Percentiles rank a stretch among this genome's conserved stretches.
These are phyloP conservation scores for Magnolia sinica DNA, from an alignment of 164 flowering plant genomes.

Conservation along the genomic window DNA sequence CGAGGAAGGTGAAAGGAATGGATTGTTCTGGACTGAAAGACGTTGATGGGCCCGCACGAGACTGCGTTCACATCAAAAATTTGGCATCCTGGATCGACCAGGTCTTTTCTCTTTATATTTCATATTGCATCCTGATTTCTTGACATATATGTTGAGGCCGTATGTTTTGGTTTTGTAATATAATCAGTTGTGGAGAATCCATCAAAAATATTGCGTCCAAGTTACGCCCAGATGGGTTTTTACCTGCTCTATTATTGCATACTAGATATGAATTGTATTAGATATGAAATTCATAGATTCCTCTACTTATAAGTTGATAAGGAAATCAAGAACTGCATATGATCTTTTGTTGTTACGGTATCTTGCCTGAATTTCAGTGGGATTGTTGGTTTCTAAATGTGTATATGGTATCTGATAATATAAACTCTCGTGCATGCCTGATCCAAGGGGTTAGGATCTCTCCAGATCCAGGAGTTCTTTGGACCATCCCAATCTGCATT, in stretches of 20 bases:
- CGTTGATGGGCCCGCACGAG: too few species aligned
- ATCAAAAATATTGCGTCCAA: slow-evolving; percentile 9
- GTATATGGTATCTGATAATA: neutral
- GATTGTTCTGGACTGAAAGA: neutral
- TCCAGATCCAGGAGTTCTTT: too few species aligned
- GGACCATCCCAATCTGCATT: too few species aligned
- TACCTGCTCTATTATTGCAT: slow-evolving; percentile 3
- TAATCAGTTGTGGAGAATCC: slow-evolving; percentile 21
- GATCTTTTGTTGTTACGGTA: neutral
- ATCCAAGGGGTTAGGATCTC: too few species aligned
- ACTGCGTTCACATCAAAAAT: neutral
- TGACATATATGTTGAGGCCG: slow-evolving; percentile 6
- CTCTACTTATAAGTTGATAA: slow-evolving; percentile 10
- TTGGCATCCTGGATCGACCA: slow-evolving; percentile 5
- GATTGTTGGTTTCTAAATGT: neutral
- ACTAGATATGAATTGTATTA: slow-evolving; percentile 15
- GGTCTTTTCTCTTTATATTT: slow-evolving; percentile 9
- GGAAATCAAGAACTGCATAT: slow-evolving; percentile 16
- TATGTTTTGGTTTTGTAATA: slow-evolving; percentile 20
- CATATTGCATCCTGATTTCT: slow-evolving; percentile 18
- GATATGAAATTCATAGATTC: slow-evolving; percentile 1
- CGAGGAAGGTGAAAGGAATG: slow-evolving; percentile 59
- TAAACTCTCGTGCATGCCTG: too few species aligned
- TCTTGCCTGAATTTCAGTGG: neutral
- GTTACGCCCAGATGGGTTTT: slow-evolving; percentile 4